Evolutionary conservation across 2,329 filamentous ascomycete genomes (phyloP), one percentile per base, ranked within the genome.

Genomic region (Byssochlamys sp.): DNA sequence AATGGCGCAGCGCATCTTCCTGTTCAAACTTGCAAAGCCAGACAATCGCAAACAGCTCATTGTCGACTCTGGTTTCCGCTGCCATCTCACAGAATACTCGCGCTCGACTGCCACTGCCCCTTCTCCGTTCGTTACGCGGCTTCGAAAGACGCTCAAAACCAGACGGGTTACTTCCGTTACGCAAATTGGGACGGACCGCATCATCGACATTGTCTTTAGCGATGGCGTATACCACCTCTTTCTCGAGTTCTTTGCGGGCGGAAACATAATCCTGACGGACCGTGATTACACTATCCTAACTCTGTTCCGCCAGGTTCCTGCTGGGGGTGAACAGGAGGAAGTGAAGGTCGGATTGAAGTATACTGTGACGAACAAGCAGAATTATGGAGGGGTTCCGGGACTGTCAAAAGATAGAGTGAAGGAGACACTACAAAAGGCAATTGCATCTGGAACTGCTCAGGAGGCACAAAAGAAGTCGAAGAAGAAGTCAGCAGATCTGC

Each of bases 171-270:
- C 92, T 0, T 80, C 83, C 0, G 84, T 99, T 9, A 77, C 80
- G 1, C 94, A 99, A 73, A 83, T 99, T 54, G 94, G 94, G 53
- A 96, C 91, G 1, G 94, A 99, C 72, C 84, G 94, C 55, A 88
- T 99, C 60, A 86, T 99, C 55, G 90, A 97, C 71, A 85, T 99
- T 56, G 83, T 88, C 66, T 96, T 99, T 71, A 95, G 89, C 65
- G 91, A 97, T 77, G 94, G 94, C 10, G 81, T 86, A 64, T 96
- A 95, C 70, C 82, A 87, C 49, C 73, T 99, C 25, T 96, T 90
- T 70, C 78, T 99, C 28, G 94, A 99, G 75, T 99, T 99, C 76
- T 99, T 96, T 70, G 92, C 94, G 1, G 89, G 89, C 55, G 94
- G 94, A 52, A 99, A 99, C 70, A 87, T 99, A 60, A 90, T 99